Percentiles rank a stretch among this genome's conserved stretches.
Conservation (phyloP, 2,329 filamentous ascomycete species). For the Emericellopsis atlantica region DNA sequence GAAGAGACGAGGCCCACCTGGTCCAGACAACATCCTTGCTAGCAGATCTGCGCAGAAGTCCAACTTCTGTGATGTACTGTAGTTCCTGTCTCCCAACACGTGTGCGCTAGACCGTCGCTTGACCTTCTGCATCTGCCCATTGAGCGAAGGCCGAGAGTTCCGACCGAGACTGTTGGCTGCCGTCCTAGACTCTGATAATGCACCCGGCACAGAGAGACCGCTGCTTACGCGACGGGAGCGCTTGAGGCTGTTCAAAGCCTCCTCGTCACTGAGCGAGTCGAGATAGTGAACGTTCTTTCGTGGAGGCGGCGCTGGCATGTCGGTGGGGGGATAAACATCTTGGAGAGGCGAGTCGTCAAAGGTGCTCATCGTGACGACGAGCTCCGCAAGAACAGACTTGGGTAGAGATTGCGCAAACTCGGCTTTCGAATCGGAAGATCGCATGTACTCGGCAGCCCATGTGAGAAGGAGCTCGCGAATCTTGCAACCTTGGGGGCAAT, state of each 20-base stretch:
- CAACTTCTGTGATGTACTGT: conserved; percentile 31
- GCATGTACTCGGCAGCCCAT: conserved; percentile 53
- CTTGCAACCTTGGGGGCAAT: conserved; percentile 46
- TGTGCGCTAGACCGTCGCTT: conserved; percentile 17
- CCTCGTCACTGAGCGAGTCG: conserved; percentile 28
- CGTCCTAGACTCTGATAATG: neutral
- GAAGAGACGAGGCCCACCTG: conserved; percentile 26
- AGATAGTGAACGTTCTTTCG: conserved; percentile 37
- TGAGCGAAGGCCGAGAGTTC: conserved; percentile 11
- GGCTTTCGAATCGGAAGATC: conserved; percentile 38
- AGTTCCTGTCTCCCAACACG: conserved; percentile 16
- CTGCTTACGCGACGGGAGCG: conserved; percentile 27
- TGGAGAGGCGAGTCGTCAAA: conserved; percentile 27
- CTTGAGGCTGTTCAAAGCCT: conserved; percentile 16
- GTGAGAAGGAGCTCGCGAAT: conserved; percentile 44
- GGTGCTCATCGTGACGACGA: conserved; percentile 49
- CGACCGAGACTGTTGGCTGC: conserved; percentile 2
- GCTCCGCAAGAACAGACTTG: conserved; percentile 48
- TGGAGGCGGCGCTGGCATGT: conserved; percentile 5
- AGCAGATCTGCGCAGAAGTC: conserved; percentile 46
- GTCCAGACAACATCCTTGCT: conserved; percentile 47
- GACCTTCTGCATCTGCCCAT: conserved; percentile 17
- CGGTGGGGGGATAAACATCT: conserved; percentile 7
- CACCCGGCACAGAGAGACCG: conserved; percentile 4
- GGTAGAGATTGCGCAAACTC: conserved; percentile 49